Evolutionary conservation across 352 stramenopile genomes (phyloP).

Genomic region (Globisporangium radiosum): DNA sequence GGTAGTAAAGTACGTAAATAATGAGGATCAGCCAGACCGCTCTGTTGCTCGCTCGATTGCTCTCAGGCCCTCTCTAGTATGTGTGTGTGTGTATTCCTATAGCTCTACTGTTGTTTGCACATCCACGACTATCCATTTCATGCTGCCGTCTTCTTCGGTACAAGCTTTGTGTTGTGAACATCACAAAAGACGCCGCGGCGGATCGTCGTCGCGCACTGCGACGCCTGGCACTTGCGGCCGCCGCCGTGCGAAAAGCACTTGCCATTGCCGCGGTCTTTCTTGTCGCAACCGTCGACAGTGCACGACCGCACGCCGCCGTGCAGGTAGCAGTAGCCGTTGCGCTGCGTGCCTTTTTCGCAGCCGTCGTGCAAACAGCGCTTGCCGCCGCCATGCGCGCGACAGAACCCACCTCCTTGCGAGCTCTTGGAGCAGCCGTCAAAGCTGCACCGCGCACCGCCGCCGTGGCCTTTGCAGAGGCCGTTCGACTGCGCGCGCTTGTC

Average conservation of each 20-base stretch:
- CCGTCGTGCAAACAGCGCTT: conserved; percentile 70
- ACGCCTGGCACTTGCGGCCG: conserved; percentile 59
- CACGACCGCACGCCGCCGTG: conserved; percentile 75
- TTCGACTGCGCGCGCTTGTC: conserved; percentile 79
- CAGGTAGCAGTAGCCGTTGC: conserved; percentile 77
- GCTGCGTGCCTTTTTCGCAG: conserved; percentile 74
- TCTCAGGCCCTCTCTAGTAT: background rate
- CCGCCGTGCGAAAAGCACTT: conserved; percentile 78
- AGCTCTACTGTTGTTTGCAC: background rate
- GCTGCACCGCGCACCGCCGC: conserved; percentile 71
- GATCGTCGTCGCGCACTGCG: conserved; percentile 61
- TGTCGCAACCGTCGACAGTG: conserved; percentile 58
- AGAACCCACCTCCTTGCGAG: conserved; percentile 69
- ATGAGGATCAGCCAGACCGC: background rate
- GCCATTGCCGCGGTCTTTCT: conserved; percentile 81
- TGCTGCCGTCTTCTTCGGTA: conserved; percentile 12
- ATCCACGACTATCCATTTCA: background rate
- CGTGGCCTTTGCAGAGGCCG: conserved; percentile 73
- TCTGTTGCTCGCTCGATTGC: background rate
- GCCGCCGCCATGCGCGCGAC: conserved; percentile 69
- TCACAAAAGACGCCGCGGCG: conserved; percentile 60
- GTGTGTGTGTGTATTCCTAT: background rate
- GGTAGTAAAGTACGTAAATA: too few species aligned
- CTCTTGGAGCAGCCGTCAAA: conserved; percentile 69
- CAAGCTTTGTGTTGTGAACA: conserved; percentile 29